Base-by-base conservation (phyloP, 495 filamentous ascomycete genomes). In the Arthonia radiata region DNA sequence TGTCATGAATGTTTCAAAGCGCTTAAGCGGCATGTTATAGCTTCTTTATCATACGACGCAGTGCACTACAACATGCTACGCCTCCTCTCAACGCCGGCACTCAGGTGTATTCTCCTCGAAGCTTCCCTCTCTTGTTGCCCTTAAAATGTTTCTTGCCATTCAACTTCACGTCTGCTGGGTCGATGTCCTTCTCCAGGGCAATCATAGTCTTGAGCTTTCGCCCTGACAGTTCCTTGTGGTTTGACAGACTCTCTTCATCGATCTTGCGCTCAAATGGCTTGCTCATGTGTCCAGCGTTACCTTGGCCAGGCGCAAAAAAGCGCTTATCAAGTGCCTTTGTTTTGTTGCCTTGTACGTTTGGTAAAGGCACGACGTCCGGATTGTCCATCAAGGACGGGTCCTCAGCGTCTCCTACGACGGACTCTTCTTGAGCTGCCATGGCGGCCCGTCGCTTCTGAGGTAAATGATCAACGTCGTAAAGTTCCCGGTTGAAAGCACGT, bases 111-210 rank as follows among this genome's bases (percentile, higher is more conserved):
- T 22, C 19, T 6, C 19, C 19, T 6, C 19, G 19, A 22, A 22
- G 19, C 54, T 68, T 69, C 44, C 24, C 35, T 35, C 27, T 30
- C 37, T 49, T 67, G 29, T 71, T 67, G 5, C 59, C 71, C 55
- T 94, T 94, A 49, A 79, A 92, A 48, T 94, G 89, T 53, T 93
- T 94, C 65, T 99, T 99, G 15, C 73, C 44, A 30, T 40, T 66
- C 19, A 60, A 29, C 42, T 59, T 64, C 35, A 92, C 55, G 27
- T 94, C 89, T 17, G 69, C 72, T 2, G 78, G 73, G 42, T 89
- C 78, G 8, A 93, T 42, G 23, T 73, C 71, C 32, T 71, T 74
- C 50, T 93, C 81, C 21, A 91, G 30, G 13, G 89, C 83, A 32
- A 78, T 50, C 69, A 93, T 67, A 25, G 71, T 56, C 40, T 70